Base-by-base conservation (phyloP, 2,329 filamentous ascomycete species). In the Cladorrhinum sp. region DNA sequence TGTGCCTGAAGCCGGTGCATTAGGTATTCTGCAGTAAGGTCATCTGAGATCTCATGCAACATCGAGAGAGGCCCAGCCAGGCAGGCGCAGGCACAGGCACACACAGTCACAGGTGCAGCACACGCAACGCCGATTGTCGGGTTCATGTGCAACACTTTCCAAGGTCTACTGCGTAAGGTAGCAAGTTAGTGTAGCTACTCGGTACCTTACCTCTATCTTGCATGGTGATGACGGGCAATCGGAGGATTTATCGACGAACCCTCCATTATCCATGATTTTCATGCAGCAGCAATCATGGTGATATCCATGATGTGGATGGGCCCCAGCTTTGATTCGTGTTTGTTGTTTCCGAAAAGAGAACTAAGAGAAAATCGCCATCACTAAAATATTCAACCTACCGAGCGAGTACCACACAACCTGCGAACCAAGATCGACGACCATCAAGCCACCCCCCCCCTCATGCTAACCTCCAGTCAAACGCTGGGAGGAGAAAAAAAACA, bases 181-280 rank as follows among this genome's bases (percentile, higher is more conserved):
- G 23, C 46, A n/a, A 28, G 20, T 16, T 30, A 49, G n/a, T n/a
- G 24, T 30, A 51, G 42, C 54, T 14, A 33, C 58, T 51, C 51
- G 23, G 50, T 33, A 59, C 61, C 58, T 59, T 54, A 53, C 50
- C 46, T 60, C 61, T 58, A 64, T 54, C 64, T 51, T 62, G 64
- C 64, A 65, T 64, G 59, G 62, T 57, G 60, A 24, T 21, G 26
- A 62, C 46, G 61, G 56, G 61, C 52, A 58, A 61, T 63, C 60
- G 60, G 60, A 55, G 30, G 26, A 57, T 62, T 59, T 60, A 36
- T 48, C 26, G 23, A 21, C 36, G 55, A n/a, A 39, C 30, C 42
- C 42, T 46, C 42, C 42, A 36, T 36, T 9, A 49, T 21, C 18
- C 46, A 51, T 9, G 49, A 16, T n/a, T 51, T 26, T 14, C 46